These are phyloP conservation scores for Vitis labrusca DNA, from an alignment of 164 flowering plant genomes.

Conservation along the genomic window DNA sequence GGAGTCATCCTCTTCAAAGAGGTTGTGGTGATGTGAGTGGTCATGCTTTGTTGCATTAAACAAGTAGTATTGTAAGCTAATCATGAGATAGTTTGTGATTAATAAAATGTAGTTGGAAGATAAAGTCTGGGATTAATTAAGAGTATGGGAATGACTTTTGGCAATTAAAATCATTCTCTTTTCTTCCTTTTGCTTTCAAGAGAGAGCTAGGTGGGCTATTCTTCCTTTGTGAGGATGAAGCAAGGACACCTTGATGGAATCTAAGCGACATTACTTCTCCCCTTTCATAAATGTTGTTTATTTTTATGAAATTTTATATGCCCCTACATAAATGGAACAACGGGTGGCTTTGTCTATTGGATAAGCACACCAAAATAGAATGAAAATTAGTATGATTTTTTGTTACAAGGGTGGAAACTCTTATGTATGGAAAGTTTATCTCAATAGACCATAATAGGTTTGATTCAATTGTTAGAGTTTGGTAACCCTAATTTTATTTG, in stretches of 20 bases:
- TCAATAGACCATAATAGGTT: too few species aligned
- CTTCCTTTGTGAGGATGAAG: not conserved
- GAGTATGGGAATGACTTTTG: slow-evolving; percentile 1
- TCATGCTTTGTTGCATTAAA: slow-evolving; percentile 8
- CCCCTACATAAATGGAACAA: too few species aligned
- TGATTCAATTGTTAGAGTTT: too few species aligned
- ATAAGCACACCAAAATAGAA: too few species aligned
- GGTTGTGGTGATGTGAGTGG: slow-evolving; percentile 7
- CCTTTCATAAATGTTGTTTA: not conserved
- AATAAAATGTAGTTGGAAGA: not conserved
- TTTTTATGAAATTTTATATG: not conserved
- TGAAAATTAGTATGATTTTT: too few species aligned
- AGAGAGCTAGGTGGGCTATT: slow-evolving; percentile 10
- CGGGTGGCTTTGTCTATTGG: too few species aligned
- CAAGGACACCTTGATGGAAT: slow-evolving; percentile 20
- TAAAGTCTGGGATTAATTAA: slow-evolving; percentile 4
- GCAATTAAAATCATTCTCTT: not conserved
- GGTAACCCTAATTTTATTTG: too few species aligned
- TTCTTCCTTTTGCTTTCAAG: slow-evolving; percentile 8
- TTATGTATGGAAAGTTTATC: too few species aligned
- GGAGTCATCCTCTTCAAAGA: not conserved
- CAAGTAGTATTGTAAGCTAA: not conserved
- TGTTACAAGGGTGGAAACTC: too few species aligned
- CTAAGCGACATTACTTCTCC: slow-evolving; percentile 19
- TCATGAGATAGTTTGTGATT: not conserved